These are phyloP conservation scores for Alternaria gaisen DNA, from an alignment of 2,329 filamentous ascomycete genomes.

Conservation along the genomic window DNA sequence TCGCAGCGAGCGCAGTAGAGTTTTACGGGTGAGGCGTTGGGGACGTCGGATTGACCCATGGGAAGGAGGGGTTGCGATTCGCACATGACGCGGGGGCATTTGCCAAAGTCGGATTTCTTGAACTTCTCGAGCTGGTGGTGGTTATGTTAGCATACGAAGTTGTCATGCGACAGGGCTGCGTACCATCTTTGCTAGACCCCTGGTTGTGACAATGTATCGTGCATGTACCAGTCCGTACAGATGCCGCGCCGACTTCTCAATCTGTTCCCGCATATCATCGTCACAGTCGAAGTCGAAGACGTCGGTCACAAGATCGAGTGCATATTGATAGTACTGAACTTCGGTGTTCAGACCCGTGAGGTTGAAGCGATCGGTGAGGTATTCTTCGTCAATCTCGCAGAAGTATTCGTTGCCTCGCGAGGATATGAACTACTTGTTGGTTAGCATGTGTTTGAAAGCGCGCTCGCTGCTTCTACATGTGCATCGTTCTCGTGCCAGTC, in stretches of 20 bases:
- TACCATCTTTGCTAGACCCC: constrained; percentile 96
- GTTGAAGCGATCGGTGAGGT: constrained; percentile 97
- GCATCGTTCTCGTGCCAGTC: constrained; percentile 1
- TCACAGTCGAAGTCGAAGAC: constrained; percentile 99
- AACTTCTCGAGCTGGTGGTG: constrained; percentile 90
- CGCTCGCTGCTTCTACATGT: constrained; percentile 9
- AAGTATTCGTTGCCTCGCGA: constrained; percentile 99
- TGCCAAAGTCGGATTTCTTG: constrained; percentile 97
- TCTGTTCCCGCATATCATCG: constrained; percentile 96
- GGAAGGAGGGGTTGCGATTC: constrained; percentile 91
- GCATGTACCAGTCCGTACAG: constrained; percentile 96
- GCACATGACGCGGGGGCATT: constrained; percentile 96
- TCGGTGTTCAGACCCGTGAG: constrained; percentile 96
- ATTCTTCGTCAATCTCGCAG: constrained; percentile 99
- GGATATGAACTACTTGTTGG: constrained; percentile 81
- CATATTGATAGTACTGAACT: constrained; percentile 99
- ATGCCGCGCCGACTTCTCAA: constrained; percentile 95
- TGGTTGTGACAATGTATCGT: constrained; percentile 94
- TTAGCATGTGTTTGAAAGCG: constrained; percentile 19
- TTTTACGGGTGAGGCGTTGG: constrained; percentile 89
- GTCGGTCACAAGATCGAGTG: constrained; percentile 94
- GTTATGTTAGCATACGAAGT: not conserved
- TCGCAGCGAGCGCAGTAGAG: constrained; percentile 98
- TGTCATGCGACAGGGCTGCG: not conserved
- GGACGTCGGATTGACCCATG: constrained; percentile 90